Evolutionary conservation across 2,329 filamentous ascomycete genomes (phyloP).

Genomic region (Colletotrichum chlorophyti): DNA sequence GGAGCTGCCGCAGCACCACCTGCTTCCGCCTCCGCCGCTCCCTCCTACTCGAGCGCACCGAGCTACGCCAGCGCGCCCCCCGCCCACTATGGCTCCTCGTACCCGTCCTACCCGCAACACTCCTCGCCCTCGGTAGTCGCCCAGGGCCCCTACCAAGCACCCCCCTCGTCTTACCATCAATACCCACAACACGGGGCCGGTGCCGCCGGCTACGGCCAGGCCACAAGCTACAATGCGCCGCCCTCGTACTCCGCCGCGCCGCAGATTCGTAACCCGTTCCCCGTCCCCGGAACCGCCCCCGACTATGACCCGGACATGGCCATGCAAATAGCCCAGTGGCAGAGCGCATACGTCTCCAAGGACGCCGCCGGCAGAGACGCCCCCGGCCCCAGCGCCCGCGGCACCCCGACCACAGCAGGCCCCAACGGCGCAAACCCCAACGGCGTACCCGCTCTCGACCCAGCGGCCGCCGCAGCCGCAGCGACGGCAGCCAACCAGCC

Average conservation of each 20-base stretch:
- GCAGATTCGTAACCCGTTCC: slow-evolving; percentile 84
- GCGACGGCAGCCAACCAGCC: slow-evolving; percentile 54
- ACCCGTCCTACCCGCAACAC: slow-evolving; percentile 45
- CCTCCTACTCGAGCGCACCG: slow-evolving; percentile 46
- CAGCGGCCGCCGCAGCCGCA: slow-evolving; percentile 41
- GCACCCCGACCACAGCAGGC: slow-evolving; percentile 38
- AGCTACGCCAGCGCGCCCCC: slow-evolving; percentile 44
- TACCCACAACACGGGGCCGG: slow-evolving; percentile 39
- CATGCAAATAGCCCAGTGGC: slow-evolving; percentile 93
- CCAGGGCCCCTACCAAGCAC: slow-evolving; percentile 28
- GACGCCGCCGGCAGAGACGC: slow-evolving; percentile 48
- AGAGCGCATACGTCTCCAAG: slow-evolving; percentile 81
- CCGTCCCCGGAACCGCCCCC: slow-evolving; percentile 58
- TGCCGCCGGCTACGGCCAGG: slow-evolving; percentile 31
- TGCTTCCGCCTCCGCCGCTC: slow-evolving; percentile 41
- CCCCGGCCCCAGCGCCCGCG: slow-evolving; percentile 34
- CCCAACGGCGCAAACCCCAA: slow-evolving; percentile 40
- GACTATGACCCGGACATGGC: slow-evolving; percentile 81
- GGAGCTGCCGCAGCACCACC: slow-evolving; percentile 7
- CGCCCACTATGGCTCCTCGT: slow-evolving; percentile 52
- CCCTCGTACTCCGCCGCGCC: slow-evolving; percentile 59
- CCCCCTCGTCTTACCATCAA: slow-evolving; percentile 33
- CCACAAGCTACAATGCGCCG: slow-evolving; percentile 40
- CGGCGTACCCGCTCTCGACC: slow-evolving; percentile 37
- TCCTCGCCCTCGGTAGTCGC: slow-evolving; percentile 31